These are phyloP conservation scores for Gymnopus androsaceus DNA, from an alignment of 1,284 basidiomycete genomes.

Conservation along the genomic window DNA sequence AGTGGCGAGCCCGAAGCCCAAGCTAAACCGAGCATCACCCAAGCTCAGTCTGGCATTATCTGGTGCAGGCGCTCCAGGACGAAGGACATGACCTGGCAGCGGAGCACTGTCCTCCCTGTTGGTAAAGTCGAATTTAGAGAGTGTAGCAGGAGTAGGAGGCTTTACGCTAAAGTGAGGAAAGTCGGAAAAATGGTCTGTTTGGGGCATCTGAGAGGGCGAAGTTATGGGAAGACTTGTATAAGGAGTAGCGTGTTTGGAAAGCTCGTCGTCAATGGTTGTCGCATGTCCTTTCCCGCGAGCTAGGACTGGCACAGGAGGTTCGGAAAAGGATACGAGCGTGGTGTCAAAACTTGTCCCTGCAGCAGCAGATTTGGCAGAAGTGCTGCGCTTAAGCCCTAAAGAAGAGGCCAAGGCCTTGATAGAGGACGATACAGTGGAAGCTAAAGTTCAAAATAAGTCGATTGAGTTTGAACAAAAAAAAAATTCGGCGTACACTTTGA, in stretches of 20 bases:
- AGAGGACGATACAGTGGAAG: slow-evolving; percentile 60
- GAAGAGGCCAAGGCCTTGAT: slow-evolving; percentile 71
- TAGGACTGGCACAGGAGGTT: slow-evolving; percentile 27
- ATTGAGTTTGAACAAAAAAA: slow-evolving; percentile 20
- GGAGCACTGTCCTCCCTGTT: slow-evolving; percentile 41
- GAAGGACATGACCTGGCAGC: slow-evolving; percentile 55
- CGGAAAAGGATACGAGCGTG: slow-evolving; percentile 23
- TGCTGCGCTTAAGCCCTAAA: slow-evolving; percentile 60
- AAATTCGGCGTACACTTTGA: slow-evolving; percentile 57
- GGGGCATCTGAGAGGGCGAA: slow-evolving; percentile 34
- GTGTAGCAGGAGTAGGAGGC: slow-evolving; percentile 30
- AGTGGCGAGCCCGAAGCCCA: slow-evolving; percentile 41
- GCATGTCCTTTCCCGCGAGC: slow-evolving; percentile 5
- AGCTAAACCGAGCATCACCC: slow-evolving; percentile 55
- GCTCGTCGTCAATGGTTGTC: slow-evolving; percentile 35
- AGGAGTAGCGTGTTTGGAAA: slow-evolving; percentile 48
- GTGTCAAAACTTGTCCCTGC: background rate
- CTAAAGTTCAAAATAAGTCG: slow-evolving; percentile 32
- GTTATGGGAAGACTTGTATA: slow-evolving; percentile 55
- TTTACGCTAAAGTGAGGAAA: slow-evolving; percentile 24
- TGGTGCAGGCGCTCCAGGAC: slow-evolving; percentile 60
- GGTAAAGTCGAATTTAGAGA: slow-evolving; percentile 28
- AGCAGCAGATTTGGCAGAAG: slow-evolving; percentile 35
- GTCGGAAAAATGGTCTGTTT: slow-evolving; percentile 54
- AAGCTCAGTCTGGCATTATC: slow-evolving; percentile 56